Conservation (phyloP, 2,329 filamentous ascomycete species). For the Nothomitra cinnamomea region DNA sequence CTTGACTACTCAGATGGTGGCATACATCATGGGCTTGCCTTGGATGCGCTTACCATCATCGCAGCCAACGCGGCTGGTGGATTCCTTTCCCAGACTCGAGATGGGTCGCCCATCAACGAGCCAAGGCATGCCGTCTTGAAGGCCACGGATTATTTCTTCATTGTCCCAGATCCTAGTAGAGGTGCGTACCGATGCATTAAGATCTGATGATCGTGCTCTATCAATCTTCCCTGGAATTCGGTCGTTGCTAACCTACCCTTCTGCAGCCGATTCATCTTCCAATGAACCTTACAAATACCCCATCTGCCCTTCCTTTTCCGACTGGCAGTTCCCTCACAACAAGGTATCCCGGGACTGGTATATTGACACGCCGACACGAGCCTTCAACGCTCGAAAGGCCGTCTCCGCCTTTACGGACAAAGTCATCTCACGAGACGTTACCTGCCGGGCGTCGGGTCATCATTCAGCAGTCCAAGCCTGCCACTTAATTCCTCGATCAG, state of each 20-base stretch:
- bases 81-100: not conserved
- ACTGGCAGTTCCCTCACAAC: not conserved
- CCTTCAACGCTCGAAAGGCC: not conserved
- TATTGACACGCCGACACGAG: not conserved
- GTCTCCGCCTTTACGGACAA: not conserved
- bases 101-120: not conserved
- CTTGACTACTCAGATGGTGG: not conserved
- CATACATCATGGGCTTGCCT: slow-evolving; percentile 1
- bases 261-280: not conserved
- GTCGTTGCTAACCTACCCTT: not conserved
- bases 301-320: not conserved
- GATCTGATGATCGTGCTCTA: not conserved
- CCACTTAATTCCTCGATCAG: not conserved
- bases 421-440: not conserved
- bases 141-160: not conserved
- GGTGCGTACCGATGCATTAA: not conserved
- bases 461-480: not conserved
- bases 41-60: slow-evolving; percentile 2
- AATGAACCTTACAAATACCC: not conserved
- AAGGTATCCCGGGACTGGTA: not conserved
- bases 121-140: not conserved
- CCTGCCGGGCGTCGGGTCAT: not conserved
- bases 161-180: not conserved
- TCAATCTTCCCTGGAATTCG: not conserved
- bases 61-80: not conserved